Evolutionary conservation across 2,329 filamentous ascomycete genomes (phyloP).

Genomic region (Xylariaceae sp.): DNA sequence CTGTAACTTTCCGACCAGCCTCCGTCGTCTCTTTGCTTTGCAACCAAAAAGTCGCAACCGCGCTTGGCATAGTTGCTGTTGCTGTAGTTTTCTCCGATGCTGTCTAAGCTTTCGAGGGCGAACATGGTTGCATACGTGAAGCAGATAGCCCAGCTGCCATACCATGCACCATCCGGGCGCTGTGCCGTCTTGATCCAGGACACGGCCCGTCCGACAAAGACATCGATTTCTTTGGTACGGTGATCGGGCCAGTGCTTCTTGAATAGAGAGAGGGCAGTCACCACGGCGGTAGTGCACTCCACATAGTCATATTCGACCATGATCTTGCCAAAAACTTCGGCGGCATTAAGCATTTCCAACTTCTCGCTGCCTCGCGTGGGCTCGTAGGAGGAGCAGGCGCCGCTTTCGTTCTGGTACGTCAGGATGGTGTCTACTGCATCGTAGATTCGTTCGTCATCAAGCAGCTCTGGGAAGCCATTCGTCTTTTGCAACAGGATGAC

Average conservation of each 20-base stretch:
- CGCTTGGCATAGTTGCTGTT: constrained; percentile 69
- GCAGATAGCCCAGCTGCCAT: constrained; percentile 96
- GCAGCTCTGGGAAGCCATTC: constrained; percentile 68
- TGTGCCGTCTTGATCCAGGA: constrained; percentile 81
- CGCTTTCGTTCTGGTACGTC: constrained; percentile 83
- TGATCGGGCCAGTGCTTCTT: constrained; percentile 78
- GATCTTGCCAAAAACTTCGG: constrained; percentile 93
- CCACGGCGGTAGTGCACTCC: constrained; percentile 93
- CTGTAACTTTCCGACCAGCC: constrained; percentile 96
- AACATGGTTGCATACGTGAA: constrained; percentile 98
- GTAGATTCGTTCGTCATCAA: constrained; percentile 75
- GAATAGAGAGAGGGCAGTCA: constrained; percentile 84
- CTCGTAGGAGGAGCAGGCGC: constrained; percentile 90
- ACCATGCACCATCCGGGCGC: constrained; percentile 85
- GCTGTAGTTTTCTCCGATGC: constrained; percentile 75
- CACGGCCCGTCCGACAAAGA: constrained; percentile 71
- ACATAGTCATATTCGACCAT: constrained; percentile 99
- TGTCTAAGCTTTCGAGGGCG: constrained; percentile 80
- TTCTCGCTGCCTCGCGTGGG: constrained; percentile 72
- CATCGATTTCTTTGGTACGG: constrained; percentile 69
- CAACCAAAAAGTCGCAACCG: constrained; percentile 82
- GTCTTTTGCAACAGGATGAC: constrained; percentile 81
- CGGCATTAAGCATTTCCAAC: constrained; percentile 86
- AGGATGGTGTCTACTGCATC: constrained; percentile 89
- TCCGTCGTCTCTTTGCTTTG: constrained; percentile 81